Percentiles rank a stretch among this genome's conserved stretches.
These are phyloP conservation scores for Botryosphaeria dothidea DNA, from an alignment of 2,329 filamentous ascomycete genomes.

Conservation along the genomic window DNA sequence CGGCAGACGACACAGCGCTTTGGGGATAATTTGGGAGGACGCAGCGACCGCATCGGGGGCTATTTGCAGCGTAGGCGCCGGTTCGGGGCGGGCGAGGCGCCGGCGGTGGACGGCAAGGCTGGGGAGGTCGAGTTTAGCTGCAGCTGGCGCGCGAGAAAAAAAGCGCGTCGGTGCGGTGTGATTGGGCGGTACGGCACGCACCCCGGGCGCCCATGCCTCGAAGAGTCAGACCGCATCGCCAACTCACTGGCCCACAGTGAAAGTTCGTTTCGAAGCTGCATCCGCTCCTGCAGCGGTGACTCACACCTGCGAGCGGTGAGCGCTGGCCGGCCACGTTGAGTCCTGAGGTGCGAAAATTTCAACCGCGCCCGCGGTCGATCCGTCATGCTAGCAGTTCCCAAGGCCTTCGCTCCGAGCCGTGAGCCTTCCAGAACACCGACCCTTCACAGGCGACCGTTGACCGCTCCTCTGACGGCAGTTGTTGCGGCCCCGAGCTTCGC, in stretches of 20 bases:
- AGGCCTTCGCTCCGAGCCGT: not conserved
- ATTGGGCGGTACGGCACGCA: slow-evolving; percentile 1
- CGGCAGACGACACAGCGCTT: slow-evolving; percentile 6
- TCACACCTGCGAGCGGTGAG: slow-evolving; percentile 17
- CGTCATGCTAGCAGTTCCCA: not conserved
- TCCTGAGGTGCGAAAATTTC: slow-evolving; percentile 1
- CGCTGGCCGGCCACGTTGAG: slow-evolving; percentile 11
- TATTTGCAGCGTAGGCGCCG: slow-evolving; percentile 11
- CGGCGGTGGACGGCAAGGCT: not conserved
- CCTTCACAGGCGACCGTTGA: not conserved
- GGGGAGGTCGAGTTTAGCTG: not conserved
- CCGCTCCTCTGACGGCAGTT: slow-evolving; percentile 7
- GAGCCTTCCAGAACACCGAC: not conserved
- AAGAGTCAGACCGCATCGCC: slow-evolving; percentile 16
- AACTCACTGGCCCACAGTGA: slow-evolving; percentile 19
- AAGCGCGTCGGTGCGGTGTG: not conserved
- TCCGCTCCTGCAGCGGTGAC: slow-evolving; percentile 16
- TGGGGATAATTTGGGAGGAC: slow-evolving; percentile 1
- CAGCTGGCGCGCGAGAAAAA: slow-evolving; percentile 10
- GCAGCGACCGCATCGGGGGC: not conserved
- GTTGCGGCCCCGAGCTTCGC: not conserved
- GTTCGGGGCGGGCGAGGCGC: slow-evolving; percentile 4
- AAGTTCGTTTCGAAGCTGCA: slow-evolving; percentile 19
- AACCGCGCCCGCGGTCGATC: not conserved
- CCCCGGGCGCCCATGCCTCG: slow-evolving; percentile 2